These are phyloP conservation scores for Ensete ventricosum DNA, from an alignment of 176 grass and related monocot genomes.

Conservation along the genomic window DNA sequence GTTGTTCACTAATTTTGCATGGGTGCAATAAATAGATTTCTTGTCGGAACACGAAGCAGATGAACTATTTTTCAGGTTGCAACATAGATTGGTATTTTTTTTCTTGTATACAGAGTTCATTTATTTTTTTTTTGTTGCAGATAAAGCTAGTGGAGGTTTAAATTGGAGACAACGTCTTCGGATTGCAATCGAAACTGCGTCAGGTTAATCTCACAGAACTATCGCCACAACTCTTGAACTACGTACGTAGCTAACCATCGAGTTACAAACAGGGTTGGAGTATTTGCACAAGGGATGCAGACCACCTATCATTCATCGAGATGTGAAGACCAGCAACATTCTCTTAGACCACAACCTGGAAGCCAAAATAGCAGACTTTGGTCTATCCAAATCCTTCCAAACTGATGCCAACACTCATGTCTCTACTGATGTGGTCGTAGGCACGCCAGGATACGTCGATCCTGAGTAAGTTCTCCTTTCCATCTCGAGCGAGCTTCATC, in stretches of 20 bases:
- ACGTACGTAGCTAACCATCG: no score
- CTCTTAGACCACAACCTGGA: neutral
- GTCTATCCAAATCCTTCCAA: neutral
- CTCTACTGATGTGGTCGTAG: neutral
- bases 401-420: neutral
- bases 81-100: no score
- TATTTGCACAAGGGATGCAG: conserved; percentile 2
- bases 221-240: neutral
- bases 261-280: neutral
- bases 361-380: neutral
- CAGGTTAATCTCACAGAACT: neutral
- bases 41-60: neutral
- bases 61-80: neutral
- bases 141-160: neutral
- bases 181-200: conserved; percentile 3
- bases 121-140: neutral
- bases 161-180: neutral
- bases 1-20: no score
- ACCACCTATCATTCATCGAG: neutral
- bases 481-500: no score
- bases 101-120: no score
- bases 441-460: neutral
- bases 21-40: no score
- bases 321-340: conserved; percentile 10
- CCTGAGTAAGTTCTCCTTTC: neutral